These are phyloP conservation scores for Suillus discolor DNA, from an alignment of 768 basidiomycete genomes.

Conservation along the genomic window DNA sequence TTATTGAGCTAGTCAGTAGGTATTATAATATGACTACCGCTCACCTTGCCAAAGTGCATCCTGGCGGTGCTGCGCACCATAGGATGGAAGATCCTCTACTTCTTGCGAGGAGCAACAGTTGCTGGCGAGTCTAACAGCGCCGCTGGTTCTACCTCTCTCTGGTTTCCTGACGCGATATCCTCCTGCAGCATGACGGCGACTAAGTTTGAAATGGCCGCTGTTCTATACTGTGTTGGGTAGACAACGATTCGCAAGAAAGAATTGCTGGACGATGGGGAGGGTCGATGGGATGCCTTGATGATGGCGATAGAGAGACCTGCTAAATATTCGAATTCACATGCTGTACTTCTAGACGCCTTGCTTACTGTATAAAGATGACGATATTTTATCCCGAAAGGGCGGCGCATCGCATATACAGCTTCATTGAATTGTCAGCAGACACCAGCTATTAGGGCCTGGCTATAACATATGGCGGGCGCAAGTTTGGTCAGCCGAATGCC, in stretches of 20 bases:
- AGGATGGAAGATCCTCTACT: background rate
- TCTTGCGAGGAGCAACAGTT: background rate
- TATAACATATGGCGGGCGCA: background rate
- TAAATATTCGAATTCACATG: background rate
- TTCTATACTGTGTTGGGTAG: background rate
- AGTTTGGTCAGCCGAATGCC: background rate
- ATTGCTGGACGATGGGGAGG: background rate
- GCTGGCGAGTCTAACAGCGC: background rate
- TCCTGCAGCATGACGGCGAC: background rate
- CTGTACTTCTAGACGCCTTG: slow-evolving; percentile 2
- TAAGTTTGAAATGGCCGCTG: background rate
- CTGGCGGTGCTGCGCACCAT: background rate
- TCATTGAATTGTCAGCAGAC: background rate
- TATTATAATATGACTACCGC: background rate
- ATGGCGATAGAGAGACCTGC: background rate
- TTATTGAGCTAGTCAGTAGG: background rate
- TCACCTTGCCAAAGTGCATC: background rate
- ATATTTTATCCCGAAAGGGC: background rate
- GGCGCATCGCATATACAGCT: background rate
- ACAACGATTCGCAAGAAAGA: background rate
- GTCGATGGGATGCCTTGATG: background rate
- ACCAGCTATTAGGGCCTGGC: background rate
- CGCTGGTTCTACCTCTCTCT: background rate
- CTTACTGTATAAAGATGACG: background rate
- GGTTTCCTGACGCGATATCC: background rate